Base-by-base conservation (phyloP, 192 early-diverging fungal genomes). In the Backusella psychrophila region DNA sequence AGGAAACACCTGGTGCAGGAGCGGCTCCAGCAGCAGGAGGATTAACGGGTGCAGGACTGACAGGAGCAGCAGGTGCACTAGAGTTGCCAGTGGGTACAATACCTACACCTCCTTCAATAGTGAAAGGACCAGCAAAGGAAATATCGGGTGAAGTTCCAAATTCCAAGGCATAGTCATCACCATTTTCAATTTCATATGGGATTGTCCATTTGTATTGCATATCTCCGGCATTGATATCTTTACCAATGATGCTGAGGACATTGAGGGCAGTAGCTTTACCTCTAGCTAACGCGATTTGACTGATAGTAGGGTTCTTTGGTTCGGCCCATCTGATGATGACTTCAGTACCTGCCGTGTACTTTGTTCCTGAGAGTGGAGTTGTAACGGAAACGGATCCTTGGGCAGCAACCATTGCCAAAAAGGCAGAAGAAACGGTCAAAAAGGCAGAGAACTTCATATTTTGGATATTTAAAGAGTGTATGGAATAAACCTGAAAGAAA, bases 51-150 rank as follows among this genome's bases (percentile, higher is more conserved):
- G 21, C 52, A 19, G 23, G 21, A 14, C 52, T 34, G 19, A 39
- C 4, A 39, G 77, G 34, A 29, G 44, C 6, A n/a, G 39, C 65
- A 41, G 42, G 42, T 44, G 71, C 31, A 59, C 41, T 31, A 12
- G 66, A 26, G 75, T 71, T 53, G 15, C 36, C 73, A 34, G 78
- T 66, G 23, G 46, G 73, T 39, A 66, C 14, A 52, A 38, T 44
- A 33, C 68, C 71, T 33, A 46, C 70, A 59, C 70, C 80, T 33
- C 72, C 78, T 65, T 77, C 65, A 66, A 81, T 74, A 34, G 63
- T 69, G 66, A 81, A 81, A 33, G 75, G 75, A 65, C 80, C 80
- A 65, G 80, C 70, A 73, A 74, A 81, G 15, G 75, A 71, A 15
- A 81, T 31, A 34, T 81, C 75, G 19, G 80, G 80, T 14, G 80